Evolutionary conservation across 495 filamentous ascomycete species (phyloP), one percentile per base, ranked within the genome.

Genomic region (Diplogelasinospora grovesii): DNA sequence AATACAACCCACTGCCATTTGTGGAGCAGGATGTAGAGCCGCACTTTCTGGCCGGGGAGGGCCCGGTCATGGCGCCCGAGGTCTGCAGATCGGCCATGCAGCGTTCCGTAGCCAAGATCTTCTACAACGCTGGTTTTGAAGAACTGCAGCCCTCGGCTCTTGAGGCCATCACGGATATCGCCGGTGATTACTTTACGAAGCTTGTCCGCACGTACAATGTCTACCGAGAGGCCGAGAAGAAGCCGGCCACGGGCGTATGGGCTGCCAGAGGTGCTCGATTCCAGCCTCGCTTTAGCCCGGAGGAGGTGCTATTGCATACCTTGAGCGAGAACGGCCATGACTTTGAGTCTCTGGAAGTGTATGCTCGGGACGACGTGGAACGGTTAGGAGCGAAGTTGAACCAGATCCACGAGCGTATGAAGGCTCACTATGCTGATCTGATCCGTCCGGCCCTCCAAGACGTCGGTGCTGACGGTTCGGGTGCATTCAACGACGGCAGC

Each of bases 91-190:
- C 86, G 15, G 88, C 87, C 9, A 55, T 99, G 39, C 87, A 95
- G 54, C 79, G 93, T 39, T 90, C 87, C 16, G 81, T 96, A 16
- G 88, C 82, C 22, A 92, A 99, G 66, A 75, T 99, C 18, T 93
- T 95, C 52, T 96, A 95, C 55, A 88, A 95, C 63, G 83, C 93
- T 39, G 92, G 92, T 5, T 99, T 97, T 48, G 92, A 99, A 61
- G 93, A 99, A 53, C 88, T 89, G 46, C 92, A 99, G 51, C 92
- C 92, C 5, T 90, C 87, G 22, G 90, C 92, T 28, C 65, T 99
- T 22, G 93, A 97, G 45, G 76, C 83, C 1, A 79, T 89, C 25
- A 95, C 93, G 0, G 90, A 96, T 53, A 80, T 95, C 31, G 88
- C 89, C 0, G 79, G 80, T 16, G 85, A 95, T 49, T 97, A 86